Evolutionary conservation across 345 rosid genomes (phyloP).

Genomic region (Citrus trifoliata): DNA sequence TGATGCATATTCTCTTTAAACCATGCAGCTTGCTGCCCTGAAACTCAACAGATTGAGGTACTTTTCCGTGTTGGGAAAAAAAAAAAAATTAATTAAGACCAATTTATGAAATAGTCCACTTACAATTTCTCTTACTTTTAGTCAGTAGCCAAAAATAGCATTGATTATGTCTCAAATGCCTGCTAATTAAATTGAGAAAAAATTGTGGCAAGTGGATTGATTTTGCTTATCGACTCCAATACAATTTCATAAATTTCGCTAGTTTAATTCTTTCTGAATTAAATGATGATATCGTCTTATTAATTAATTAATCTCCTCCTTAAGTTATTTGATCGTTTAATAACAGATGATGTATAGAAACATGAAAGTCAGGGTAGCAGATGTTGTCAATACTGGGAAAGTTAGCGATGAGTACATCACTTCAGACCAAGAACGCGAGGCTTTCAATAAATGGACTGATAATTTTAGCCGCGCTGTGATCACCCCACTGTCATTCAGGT

Average conservation of each 20-base stretch:
- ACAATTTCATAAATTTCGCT: too few species aligned
- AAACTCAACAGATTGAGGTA: not conserved
- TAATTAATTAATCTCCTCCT: too few species aligned
- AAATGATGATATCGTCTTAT: not conserved
- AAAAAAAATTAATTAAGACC: too few species aligned
- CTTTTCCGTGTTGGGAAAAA: too few species aligned
- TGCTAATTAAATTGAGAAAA: too few species aligned
- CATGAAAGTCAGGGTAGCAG: slow-evolving; percentile 53
- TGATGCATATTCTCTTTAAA: slow-evolving; percentile 40
- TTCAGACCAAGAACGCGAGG: slow-evolving; percentile 18
- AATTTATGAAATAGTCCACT: too few species aligned
- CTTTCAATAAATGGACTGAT: slow-evolving; percentile 41
- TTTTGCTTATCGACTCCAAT: too few species aligned
- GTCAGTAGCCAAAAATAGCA: too few species aligned
- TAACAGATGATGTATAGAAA: slow-evolving; percentile 50
- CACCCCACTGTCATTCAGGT: slow-evolving; percentile 77
- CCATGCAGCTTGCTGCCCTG: slow-evolving; percentile 9
- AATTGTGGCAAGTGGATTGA: too few species aligned
- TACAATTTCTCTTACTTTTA: too few species aligned
- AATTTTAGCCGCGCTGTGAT: slow-evolving; percentile 44
- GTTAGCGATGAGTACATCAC: slow-evolving; percentile 30
- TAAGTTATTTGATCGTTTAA: not conserved
- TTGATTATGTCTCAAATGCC: too few species aligned
- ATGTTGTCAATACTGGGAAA: slow-evolving; percentile 40
- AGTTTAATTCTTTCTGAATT: too few species aligned